Percentiles rank a stretch among this genome's conserved stretches.
phyloP scores from a whole-genome alignment of 371 early-diverging fungal species.

The Rhizopus microsporus region DNA sequence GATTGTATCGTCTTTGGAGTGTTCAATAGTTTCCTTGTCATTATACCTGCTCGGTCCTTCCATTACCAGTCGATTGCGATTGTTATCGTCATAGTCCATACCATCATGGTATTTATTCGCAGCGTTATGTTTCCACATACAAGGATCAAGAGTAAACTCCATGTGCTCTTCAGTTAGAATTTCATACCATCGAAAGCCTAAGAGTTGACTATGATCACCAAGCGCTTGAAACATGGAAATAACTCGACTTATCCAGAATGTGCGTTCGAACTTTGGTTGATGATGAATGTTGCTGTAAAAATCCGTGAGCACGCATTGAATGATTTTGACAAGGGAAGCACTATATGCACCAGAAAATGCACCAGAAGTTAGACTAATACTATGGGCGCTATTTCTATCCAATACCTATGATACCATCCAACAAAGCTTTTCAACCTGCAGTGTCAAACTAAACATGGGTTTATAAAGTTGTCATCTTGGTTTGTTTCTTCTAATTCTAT shows the following conservation, averaged over 20 bases:
- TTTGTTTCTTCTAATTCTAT: no score
- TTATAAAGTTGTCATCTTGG: no score
- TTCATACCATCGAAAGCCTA: slow-evolving; percentile 16
- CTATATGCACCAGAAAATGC: no score
- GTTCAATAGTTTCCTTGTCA: slow-evolving; percentile 4
- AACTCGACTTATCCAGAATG: slow-evolving; percentile 13
- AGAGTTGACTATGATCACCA: slow-evolving; percentile 12
- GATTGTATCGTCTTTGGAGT: slow-evolving; percentile 4
- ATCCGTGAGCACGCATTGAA: slow-evolving; percentile 11
- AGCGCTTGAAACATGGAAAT: slow-evolving; percentile 9
- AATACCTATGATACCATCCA: no score
- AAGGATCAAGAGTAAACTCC: slow-evolving; percentile 2
- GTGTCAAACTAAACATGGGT: no score
- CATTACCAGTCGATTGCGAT: slow-evolving; percentile 7
- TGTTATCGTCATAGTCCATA: background rate
- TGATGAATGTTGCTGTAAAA: slow-evolving; percentile 6
- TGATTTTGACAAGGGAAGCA: slow-evolving; percentile 4
- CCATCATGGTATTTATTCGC: slow-evolving; percentile 11
- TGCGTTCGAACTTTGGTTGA: slow-evolving; percentile 8
- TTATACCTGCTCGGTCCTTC: slow-evolving; percentile 9
- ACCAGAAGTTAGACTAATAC: no score
- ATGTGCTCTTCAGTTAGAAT: slow-evolving; percentile 7
- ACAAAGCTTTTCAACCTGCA: no score
- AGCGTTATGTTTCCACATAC: slow-evolving; percentile 1
- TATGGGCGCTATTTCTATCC: no score